Evolutionary conservation across 805 yeast species (phyloP), one percentile per base, ranked within the genome.

Genomic region (Myxozyma melibiosi): DNA sequence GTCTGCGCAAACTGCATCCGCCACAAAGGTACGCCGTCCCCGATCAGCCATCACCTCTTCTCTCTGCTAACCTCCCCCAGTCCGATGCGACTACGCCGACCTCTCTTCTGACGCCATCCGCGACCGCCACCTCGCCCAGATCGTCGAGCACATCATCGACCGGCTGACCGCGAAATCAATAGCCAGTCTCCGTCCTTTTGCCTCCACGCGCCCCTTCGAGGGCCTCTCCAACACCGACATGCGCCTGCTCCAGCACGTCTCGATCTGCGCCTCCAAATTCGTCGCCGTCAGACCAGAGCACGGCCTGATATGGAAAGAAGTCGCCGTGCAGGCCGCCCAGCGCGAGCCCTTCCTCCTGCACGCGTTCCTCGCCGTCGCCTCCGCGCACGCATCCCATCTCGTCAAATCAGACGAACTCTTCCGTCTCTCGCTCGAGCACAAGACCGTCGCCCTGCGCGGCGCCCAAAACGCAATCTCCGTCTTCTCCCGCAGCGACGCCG

Each of bases 1-100:
- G 79, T 80, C 30, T 84, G 88, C 67, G 74, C 77, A 20, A 80
- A 82, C 55, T 63, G 66, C 49, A 47, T 42, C 31, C 60, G 61
- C 3, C 58, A 55, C 27, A 24, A 46, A 39, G 57, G 57, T 53
- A 47, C 22, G 9, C 22, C 27, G 35, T 2, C 30, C 34, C 28
- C n/a, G n/a, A n/a, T n/a, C n/a, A n/a, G n/a, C n/a, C n/a, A n/a
- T n/a, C n/a, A n/a, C n/a, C 3, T 14, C 16, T n/a, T 18, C 14
- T 34, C 18, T 9, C 9, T 27, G 18, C 27, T 14, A 6, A n/a
- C 16, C 13, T 9, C 6, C 6, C 16, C 8, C 11, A 51, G 61
- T 57, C 1, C 50, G 55, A 3, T 57, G 61, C 37, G 61, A 53
- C 38, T 57, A 57, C 37, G 57, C 51, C n/a, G 47, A 44, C 20